phyloP scores from a whole-genome alignment of 1,284 basidiomycete species.

The Sutorius eximius region DNA sequence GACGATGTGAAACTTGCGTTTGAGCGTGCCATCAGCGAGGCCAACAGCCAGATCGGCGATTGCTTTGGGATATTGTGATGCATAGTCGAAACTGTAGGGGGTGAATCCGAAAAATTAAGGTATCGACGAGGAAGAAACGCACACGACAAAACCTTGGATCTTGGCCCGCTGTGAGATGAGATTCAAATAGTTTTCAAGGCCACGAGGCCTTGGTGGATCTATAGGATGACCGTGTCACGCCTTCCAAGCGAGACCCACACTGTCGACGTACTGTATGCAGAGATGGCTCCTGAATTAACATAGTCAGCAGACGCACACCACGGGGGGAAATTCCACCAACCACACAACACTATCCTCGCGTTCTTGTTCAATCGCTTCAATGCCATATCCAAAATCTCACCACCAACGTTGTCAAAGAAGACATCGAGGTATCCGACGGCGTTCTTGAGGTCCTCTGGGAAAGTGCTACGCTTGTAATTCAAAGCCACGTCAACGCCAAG shows the following conservation, averaged over 20 bases:
- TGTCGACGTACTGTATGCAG: conserved; percentile 61
- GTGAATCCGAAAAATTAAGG: neutral
- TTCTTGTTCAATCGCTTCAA: conserved; percentile 72
- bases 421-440: conserved; percentile 70
- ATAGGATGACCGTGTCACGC: neutral
- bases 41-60: conserved; percentile 53
- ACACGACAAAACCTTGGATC: conserved; percentile 85
- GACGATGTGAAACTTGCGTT: conserved; percentile 78
- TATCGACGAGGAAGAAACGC: conserved; percentile 24
- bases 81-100: conserved; percentile 64
- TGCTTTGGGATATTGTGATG: conserved; percentile 51
- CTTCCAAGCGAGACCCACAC: neutral
- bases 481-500: conserved; percentile 81
- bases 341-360: conserved; percentile 78
- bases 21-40: conserved; percentile 67
- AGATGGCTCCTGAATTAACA: conserved; percentile 65
- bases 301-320: conserved; percentile 5
- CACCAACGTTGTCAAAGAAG: conserved; percentile 89
- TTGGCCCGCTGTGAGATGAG: conserved; percentile 76
- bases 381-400: conserved; percentile 77
- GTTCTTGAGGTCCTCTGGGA: conserved; percentile 64
- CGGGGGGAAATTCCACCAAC: conserved; percentile 37
- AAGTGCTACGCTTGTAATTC: conserved; percentile 84
- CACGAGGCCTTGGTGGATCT: conserved; percentile 58
- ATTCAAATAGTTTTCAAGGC: conserved; percentile 58